phyloP scores from a whole-genome alignment of 2,329 filamentous ascomycete genomes.

The Penicillium sp. region DNA sequence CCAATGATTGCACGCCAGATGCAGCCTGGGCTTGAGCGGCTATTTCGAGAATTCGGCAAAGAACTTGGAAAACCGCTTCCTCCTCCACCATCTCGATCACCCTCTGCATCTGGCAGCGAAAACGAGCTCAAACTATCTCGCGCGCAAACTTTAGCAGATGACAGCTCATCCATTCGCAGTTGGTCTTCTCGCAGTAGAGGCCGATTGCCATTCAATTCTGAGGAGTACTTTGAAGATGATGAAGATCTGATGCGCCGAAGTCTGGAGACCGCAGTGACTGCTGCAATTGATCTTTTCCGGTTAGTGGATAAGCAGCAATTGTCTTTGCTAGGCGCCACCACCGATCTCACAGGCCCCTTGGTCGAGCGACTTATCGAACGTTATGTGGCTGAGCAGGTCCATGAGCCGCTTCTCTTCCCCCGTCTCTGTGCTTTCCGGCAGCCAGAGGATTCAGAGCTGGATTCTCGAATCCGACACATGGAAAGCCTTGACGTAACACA shows the following conservation, averaged over 20 bases:
- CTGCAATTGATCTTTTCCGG: constrained; percentile 93
- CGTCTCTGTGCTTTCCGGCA: constrained; percentile 71
- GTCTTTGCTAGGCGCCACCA: constrained; percentile 84
- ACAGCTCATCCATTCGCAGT: constrained; percentile 34
- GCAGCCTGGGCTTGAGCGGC: constrained; percentile 80
- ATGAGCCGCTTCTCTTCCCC: constrained; percentile 77
- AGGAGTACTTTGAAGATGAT: constrained; percentile 77
- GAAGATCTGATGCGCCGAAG: constrained; percentile 85
- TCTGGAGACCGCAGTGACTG: constrained; percentile 84
- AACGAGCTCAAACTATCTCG: constrained; percentile 23
- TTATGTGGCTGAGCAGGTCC: constrained; percentile 88
- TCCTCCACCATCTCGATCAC: constrained; percentile 54
- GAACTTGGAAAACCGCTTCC: constrained; percentile 82
- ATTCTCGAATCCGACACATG: constrained; percentile 88
- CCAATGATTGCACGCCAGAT: constrained; percentile 95
- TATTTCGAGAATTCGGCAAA: constrained; percentile 83
- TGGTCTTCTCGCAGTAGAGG: constrained; percentile 30
- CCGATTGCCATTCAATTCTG: constrained; percentile 51
- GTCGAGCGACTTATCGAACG: constrained; percentile 93
- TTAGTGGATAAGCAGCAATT: constrained; percentile 93
- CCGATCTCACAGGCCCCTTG: constrained; percentile 82
- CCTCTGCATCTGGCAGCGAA: constrained; percentile 52
- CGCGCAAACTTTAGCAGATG: constrained; percentile 35
- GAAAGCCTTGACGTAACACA: constrained; percentile 90
- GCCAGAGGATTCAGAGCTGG: constrained; percentile 78